Percentiles rank a stretch among this genome's conserved stretches.
Evolutionary conservation across 164 flowering plant species (phyloP).

Genomic region (Umbellularia californica): DNA sequence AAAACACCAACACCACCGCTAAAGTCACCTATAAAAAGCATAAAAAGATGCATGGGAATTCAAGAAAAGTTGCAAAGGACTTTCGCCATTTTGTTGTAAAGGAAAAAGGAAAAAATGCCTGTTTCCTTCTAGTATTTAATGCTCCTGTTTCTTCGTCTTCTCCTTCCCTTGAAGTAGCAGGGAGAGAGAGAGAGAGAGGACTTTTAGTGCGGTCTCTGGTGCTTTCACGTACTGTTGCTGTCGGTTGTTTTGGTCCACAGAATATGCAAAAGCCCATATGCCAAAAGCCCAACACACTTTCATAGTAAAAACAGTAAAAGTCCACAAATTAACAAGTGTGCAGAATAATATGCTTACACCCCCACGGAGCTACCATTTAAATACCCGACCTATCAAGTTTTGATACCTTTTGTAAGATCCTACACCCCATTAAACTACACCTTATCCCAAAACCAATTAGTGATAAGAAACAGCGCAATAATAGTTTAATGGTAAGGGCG

Average conservation of each 20-base stretch:
- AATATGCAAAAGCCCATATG: background rate
- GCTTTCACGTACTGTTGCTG: constrained; percentile 7
- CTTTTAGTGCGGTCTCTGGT: background rate
- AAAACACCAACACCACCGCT: background rate
- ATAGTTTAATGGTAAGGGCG: no score
- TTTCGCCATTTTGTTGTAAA: background rate
- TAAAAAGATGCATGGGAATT: background rate
- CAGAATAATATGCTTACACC: no score
- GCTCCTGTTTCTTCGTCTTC: constrained; percentile 1
- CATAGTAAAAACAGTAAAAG: no score
- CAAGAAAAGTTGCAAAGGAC: background rate
- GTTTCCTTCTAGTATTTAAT: background rate
- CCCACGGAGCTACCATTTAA: no score
- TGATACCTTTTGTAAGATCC: no score
- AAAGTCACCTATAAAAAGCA: no score
- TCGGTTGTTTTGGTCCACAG: constrained; percentile 4
- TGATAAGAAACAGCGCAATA: no score
- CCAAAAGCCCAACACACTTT: background rate
- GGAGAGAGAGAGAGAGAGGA: constrained; percentile 6
- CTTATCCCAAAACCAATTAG: no score
- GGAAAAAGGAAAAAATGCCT: background rate
- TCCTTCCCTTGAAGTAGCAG: background rate
- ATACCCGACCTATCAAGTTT: no score
- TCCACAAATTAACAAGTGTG: no score
- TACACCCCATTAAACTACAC: no score